phyloP scores from a whole-genome alignment of 257 asterid species.

The Ocimum tenuiflorum region DNA sequence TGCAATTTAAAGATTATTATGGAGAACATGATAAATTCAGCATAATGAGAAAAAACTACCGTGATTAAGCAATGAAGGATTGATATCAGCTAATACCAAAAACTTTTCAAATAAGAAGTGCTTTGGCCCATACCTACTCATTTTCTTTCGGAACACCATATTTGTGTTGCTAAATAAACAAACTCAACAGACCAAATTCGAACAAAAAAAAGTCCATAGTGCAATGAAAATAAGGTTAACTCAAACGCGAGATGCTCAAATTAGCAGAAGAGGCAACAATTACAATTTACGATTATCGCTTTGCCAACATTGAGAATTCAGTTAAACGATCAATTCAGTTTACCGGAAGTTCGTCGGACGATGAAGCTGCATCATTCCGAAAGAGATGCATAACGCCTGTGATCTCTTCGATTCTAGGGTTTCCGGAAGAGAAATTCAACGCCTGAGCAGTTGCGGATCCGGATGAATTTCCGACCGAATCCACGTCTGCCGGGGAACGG shows the following conservation, averaged over 20 bases:
- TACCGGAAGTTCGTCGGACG: conserved; percentile 60
- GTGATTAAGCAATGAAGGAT: neutral
- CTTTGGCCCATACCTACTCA: too few relatives aligned
- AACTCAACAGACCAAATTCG: neutral
- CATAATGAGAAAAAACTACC: neutral
- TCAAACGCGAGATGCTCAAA: conserved; percentile 1
- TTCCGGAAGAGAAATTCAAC: conserved; percentile 80
- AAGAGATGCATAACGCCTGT: conserved; percentile 83
- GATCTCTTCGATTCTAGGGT: conserved; percentile 95
- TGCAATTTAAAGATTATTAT: neutral
- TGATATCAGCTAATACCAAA: neutral
- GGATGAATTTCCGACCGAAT: conserved; percentile 22
- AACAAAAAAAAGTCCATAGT: neutral
- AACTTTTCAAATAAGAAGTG: neutral
- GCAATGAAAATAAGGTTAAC: neutral
- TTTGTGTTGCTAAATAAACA: neutral
- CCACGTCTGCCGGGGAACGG: conserved; percentile 17
- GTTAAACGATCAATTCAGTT: neutral
- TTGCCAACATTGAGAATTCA: neutral
- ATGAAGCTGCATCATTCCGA: conserved; percentile 36
- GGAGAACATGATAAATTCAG: neutral
- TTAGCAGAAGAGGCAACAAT: neutral
- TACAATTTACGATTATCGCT: neutral
- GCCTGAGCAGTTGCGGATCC: conserved; percentile 34
- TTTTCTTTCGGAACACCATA: neutral